Conservation (phyloP, 176 grass and related monocot species). For the Bromus sterilis region DNA sequence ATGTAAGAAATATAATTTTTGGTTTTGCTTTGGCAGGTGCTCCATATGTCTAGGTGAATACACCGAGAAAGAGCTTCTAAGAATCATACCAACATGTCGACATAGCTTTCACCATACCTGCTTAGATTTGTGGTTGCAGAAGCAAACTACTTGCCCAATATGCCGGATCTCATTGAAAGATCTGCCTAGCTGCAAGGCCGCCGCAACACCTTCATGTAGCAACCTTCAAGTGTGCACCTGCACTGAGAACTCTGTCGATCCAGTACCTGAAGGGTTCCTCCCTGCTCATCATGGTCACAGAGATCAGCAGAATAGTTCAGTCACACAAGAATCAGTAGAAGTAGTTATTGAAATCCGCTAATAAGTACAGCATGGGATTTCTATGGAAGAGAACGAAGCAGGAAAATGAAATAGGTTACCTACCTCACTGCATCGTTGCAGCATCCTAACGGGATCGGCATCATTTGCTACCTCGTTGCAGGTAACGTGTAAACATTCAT, state of each 20-base stretch:
- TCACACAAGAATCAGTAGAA: slow-evolving; percentile 17
- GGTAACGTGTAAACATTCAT: background rate
- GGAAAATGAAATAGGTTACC: background rate
- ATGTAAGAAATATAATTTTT: background rate
- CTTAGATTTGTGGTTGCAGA: slow-evolving; percentile 80
- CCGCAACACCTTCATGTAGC: slow-evolving; percentile 3
- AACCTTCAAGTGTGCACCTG: slow-evolving; percentile 3
- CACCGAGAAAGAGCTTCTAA: slow-evolving; percentile 63
- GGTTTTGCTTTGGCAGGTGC: slow-evolving; percentile 46
- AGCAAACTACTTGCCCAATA: slow-evolving; percentile 75
- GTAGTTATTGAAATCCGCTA: slow-evolving; percentile 38
- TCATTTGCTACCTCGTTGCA: background rate
- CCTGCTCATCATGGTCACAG: slow-evolving; percentile 14
- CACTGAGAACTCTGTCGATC: slow-evolving; percentile 24
- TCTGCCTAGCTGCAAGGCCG: slow-evolving; percentile 26
- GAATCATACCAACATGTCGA: slow-evolving; percentile 58
- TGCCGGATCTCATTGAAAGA: slow-evolving; percentile 66
- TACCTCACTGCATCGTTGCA: background rate
- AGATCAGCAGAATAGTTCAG: slow-evolving; percentile 7
- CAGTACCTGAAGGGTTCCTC: slow-evolving; percentile 18
- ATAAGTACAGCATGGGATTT: background rate
- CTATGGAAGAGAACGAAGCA: background rate
- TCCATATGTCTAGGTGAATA: slow-evolving; percentile 93
- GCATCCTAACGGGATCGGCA: background rate
- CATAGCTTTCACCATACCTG: slow-evolving; percentile 74